Percentiles rank a stretch among this genome's conserved stretches.
These are phyloP conservation scores for Liquidambar formosana DNA, from an alignment of 164 flowering plant genomes.

Conservation along the genomic window DNA sequence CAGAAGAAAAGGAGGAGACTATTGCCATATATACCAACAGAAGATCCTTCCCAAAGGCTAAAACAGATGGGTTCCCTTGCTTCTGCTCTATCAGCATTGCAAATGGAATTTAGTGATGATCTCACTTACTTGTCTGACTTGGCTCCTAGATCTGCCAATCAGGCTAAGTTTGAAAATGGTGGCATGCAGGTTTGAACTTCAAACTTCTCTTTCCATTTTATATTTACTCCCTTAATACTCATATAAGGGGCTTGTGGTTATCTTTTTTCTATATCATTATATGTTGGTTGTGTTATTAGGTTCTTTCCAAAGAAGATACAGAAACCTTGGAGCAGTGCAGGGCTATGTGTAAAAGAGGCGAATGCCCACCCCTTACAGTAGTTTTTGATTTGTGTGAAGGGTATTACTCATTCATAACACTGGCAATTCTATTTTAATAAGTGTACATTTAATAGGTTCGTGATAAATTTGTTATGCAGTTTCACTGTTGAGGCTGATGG, in stretches of 20 bases:
- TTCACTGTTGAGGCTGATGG: conserved; percentile 71
- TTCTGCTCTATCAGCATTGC: conserved; percentile 49
- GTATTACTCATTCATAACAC: conserved; percentile 31
- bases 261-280: not conserved
- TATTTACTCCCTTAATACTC: not conserved
- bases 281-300: conserved; percentile 27
- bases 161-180: conserved; percentile 54
- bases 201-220: not conserved
- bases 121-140: conserved; percentile 56
- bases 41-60: conserved; percentile 48
- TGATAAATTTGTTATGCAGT: conserved; percentile 36
- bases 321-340: conserved; percentile 60
- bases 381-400: conserved; percentile 70
- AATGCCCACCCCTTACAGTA: conserved; percentile 72
- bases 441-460: conserved; percentile 1
- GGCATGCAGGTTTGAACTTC: conserved; percentile 68
- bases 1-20: conserved; percentile 58
- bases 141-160: conserved; percentile 74
- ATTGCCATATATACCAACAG: conserved; percentile 56
- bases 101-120: conserved; percentile 53
- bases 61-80: conserved; percentile 75
- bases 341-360: conserved; percentile 59
- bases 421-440: not conserved
- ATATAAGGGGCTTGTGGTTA: not conserved
- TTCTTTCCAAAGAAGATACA: conserved; percentile 61